phyloP scores from a whole-genome alignment of 176 grass and related monocot species.

The Musa beccarii region DNA sequence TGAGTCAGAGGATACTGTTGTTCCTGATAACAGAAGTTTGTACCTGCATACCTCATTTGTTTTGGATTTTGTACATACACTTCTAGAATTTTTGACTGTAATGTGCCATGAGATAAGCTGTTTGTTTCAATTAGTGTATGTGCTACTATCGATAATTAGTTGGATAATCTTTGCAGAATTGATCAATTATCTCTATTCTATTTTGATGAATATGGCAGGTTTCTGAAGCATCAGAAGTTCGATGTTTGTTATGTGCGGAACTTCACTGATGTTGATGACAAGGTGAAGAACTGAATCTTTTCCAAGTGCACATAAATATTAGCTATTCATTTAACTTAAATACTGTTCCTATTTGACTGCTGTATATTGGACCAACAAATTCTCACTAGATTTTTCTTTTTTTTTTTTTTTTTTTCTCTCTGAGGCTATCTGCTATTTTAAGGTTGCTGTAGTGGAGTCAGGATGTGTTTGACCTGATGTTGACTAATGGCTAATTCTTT shows the following conservation, averaged over 20 bases:
- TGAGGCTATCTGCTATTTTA: background rate
- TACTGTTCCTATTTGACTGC: background rate
- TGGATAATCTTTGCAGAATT: background rate
- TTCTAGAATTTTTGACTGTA: background rate
- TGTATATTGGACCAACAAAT: background rate
- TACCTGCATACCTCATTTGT: too few relatives aligned
- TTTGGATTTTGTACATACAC: too few relatives aligned
- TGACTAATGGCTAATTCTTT: background rate
- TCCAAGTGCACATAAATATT: background rate
- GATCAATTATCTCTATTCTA: background rate
- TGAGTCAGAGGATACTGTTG: too few relatives aligned
- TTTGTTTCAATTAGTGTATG: background rate
- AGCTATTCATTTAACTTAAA: background rate
- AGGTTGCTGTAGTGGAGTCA: background rate
- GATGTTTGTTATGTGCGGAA: constrained; percentile 87
- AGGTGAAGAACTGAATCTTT: constrained; percentile 34
- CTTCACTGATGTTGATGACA: constrained; percentile 97
- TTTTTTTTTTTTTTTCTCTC: background rate
- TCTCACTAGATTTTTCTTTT: background rate
- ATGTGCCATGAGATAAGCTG: background rate
- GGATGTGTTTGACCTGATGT: background rate
- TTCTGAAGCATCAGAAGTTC: constrained; percentile 60
- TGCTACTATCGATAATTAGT: background rate
- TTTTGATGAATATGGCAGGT: constrained; percentile 28
- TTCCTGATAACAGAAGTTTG: too few relatives aligned